Evolutionary conservation across 1,139 yeast genomes (phyloP).

Genomic region (Scheffersomyces parashehatae): DNA sequence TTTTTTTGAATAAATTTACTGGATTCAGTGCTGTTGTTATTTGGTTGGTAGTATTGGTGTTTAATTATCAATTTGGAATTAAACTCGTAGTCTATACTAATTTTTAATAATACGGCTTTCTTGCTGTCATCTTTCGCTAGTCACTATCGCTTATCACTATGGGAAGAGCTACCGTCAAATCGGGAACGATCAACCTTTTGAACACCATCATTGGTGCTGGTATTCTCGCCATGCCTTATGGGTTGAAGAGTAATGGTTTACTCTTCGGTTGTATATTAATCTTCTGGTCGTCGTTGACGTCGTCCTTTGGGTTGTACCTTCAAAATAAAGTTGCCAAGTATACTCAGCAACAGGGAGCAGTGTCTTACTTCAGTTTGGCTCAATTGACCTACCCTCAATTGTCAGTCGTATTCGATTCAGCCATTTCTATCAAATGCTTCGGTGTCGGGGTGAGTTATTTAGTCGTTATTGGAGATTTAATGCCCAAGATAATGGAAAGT

Average conservation of each 20-base stretch:
- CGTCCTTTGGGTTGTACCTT: slow-evolving; percentile 53
- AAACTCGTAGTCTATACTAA: too few relatives aligned
- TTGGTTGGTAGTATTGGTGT: too few relatives aligned
- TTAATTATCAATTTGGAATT: too few relatives aligned
- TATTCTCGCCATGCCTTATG: slow-evolving; percentile 58
- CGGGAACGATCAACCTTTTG: slow-evolving; percentile 53
- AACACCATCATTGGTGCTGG: slow-evolving; percentile 62
- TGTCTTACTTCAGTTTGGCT: slow-evolving; percentile 53
- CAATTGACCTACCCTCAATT: slow-evolving; percentile 57
- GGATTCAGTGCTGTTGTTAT: too few relatives aligned
- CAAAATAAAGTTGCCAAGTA: slow-evolving; percentile 54
- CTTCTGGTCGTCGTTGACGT: slow-evolving; percentile 49
- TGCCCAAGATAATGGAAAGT: slow-evolving; percentile 71
- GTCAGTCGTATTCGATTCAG: slow-evolving; percentile 43
- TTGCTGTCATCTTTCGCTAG: not conserved
- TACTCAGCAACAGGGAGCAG: slow-evolving; percentile 50
- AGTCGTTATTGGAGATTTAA: slow-evolving; percentile 85
- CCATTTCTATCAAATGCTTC: slow-evolving; percentile 67
- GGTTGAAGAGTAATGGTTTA: slow-evolving; percentile 51
- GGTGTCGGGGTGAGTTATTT: slow-evolving; percentile 91
- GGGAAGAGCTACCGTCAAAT: slow-evolving; percentile 41
- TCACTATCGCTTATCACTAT: slow-evolving; percentile 4
- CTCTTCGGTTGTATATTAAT: slow-evolving; percentile 48
- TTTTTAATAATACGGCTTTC: too few relatives aligned
- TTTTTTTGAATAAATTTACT: too few relatives aligned